Evolutionary conservation across 768 basidiomycete species (phyloP).

Genomic region (Psilocybe subaeruginosa): DNA sequence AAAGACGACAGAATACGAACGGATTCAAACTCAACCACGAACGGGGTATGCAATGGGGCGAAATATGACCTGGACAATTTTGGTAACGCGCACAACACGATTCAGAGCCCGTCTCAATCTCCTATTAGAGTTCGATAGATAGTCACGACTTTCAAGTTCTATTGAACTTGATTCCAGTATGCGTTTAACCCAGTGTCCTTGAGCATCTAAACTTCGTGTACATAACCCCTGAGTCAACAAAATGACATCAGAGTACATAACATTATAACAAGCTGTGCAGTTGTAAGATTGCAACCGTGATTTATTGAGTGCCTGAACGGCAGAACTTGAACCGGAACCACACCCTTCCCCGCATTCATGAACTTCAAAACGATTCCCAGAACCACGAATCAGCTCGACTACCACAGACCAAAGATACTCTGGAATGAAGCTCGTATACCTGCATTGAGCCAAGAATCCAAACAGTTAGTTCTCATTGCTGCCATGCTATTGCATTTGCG

Average conservation of each 20-base stretch:
- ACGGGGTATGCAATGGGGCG: not conserved
- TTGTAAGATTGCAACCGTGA: not conserved
- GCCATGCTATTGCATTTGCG: not conserved
- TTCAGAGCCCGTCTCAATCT: not conserved
- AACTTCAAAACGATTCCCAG: conserved; percentile 20
- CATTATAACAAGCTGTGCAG: no score
- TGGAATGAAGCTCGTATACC: conserved; percentile 46
- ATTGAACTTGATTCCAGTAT: no score
- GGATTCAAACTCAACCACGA: not conserved
- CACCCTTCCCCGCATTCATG: not conserved
- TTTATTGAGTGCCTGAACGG: not conserved
- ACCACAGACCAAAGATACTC: conserved; percentile 47
- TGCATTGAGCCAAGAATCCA: conserved; percentile 52
- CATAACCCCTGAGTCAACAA: not conserved
- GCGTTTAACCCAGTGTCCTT: no score
- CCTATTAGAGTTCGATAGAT: not conserved
- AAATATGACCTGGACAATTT: not conserved
- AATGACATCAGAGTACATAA: not conserved
- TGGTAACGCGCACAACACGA: not conserved
- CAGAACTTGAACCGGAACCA: conserved; percentile 1
- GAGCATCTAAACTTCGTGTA: no score
- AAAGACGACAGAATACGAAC: no score
- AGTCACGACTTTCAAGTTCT: not conserved
- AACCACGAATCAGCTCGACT: conserved; percentile 45
- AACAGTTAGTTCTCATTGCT: conserved; percentile 34